These are phyloP conservation scores for Paraphoma sp. DNA, from an alignment of 2,329 filamentous ascomycete species.

Conservation along the genomic window DNA sequence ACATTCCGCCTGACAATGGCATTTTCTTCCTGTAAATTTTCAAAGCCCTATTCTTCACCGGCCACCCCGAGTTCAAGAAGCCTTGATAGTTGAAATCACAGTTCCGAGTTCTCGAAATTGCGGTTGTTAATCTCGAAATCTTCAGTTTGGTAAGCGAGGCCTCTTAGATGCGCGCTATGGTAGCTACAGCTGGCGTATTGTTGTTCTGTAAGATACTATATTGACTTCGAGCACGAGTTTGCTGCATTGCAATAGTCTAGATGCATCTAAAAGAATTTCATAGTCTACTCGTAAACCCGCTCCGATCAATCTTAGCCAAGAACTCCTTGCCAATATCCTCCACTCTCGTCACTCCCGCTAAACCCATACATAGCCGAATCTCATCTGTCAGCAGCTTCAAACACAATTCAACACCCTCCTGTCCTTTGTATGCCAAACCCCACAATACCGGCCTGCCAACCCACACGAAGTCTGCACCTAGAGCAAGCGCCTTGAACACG, in stretches of 20 bases:
- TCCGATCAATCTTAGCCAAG: conserved; percentile 29
- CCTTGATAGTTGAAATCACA: no score
- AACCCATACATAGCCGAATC: conserved; percentile 30
- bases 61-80: no score
- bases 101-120: no score
- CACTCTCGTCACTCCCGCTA: conserved; percentile 28
- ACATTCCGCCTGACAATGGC: no score
- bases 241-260: not conserved
- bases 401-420: conserved; percentile 28
- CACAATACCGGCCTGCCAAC: conserved; percentile 63
- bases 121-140: no score
- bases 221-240: no score
- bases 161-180: no score
- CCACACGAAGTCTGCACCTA: conserved; percentile 89
- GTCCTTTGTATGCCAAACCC: conserved; percentile 62
- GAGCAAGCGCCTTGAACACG: conserved; percentile 90
- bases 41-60: no score
- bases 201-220: no score
- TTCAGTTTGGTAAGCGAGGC: no score
- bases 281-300: conserved; percentile 24
- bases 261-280: not conserved
- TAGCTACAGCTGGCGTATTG: no score
- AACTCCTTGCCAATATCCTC: conserved; percentile 31
- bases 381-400: conserved; percentile 26
- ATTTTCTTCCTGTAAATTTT: no score